Evolutionary conservation across 768 basidiomycete genomes (phyloP).

Genomic region (Hemileccinum impolitum): DNA sequence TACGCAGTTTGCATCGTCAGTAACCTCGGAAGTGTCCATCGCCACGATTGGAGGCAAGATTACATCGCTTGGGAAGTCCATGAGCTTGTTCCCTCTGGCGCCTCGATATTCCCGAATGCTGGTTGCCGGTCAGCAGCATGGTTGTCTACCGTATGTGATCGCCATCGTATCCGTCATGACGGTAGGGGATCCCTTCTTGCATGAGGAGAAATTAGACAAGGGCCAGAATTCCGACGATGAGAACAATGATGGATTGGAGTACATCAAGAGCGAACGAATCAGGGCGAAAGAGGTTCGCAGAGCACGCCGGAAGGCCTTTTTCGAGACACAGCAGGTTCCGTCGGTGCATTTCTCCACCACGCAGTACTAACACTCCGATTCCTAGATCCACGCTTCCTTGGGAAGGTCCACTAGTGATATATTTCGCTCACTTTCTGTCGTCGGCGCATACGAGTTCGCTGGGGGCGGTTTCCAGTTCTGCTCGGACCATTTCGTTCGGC

Average conservation of each 20-base stretch:
- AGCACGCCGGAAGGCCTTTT: slow-evolving; percentile 71
- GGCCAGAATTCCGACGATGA: slow-evolving; percentile 42
- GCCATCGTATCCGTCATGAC: slow-evolving; percentile 87
- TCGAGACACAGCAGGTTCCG: slow-evolving; percentile 73
- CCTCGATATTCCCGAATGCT: slow-evolving; percentile 97
- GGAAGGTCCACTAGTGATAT: slow-evolving; percentile 82
- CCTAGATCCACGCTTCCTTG: slow-evolving; percentile 71
- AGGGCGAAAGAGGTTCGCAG: slow-evolving; percentile 57
- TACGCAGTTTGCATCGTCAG: slow-evolving; percentile 23
- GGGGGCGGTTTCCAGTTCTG: slow-evolving; percentile 82
- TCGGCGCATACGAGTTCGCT: slow-evolving; percentile 94
- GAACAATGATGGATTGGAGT: slow-evolving; percentile 35
- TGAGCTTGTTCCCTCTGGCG: slow-evolving; percentile 92
- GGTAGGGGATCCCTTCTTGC: slow-evolving; percentile 94
- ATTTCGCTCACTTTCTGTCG: slow-evolving; percentile 86
- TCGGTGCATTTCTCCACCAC: background rate
- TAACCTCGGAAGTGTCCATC: slow-evolving; percentile 8
- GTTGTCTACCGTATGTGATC: slow-evolving; percentile 88
- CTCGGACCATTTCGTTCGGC: slow-evolving; percentile 81
- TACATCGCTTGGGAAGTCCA: slow-evolving; percentile 85
- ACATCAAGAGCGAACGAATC: slow-evolving; percentile 45
- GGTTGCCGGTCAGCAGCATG: slow-evolving; percentile 80
- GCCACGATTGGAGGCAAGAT: slow-evolving; percentile 56
- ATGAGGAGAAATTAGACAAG: slow-evolving; percentile 63
- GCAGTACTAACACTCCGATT: background rate